Base-by-base conservation (phyloP, 2,329 filamentous ascomycete genomes). In the Phaeosphaeriaceae sp. region DNA sequence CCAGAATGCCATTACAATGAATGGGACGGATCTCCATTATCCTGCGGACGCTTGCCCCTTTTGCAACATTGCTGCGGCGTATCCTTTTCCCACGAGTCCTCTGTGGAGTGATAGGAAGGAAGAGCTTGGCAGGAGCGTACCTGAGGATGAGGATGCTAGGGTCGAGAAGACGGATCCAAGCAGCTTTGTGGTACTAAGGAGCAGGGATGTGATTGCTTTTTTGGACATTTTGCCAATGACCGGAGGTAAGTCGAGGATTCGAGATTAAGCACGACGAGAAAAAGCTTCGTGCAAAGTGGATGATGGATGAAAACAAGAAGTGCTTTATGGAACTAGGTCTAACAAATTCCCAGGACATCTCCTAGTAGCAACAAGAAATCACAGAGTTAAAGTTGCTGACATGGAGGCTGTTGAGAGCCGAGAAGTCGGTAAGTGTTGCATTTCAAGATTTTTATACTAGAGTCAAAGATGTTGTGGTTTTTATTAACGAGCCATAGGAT, bases 141-240 rank as follows among this genome's bases (percentile, higher is more conserved):
- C 71, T 0, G 35, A n/a, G 2, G 62, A 70, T 4, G 55, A 56
- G 0, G 64, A 63, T 12, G 56, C 61, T 15, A 48, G 65, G 13
- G 53, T 67, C 33, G 55, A 64, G 42, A 63, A 63, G 56, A 66
- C 75, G 53, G 48, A 61, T 64, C 66, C 74, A 59, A 72, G 73
- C 56, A 74, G 71, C 43, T 77, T 83, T 63, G 68, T 97, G 23
- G 83, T 97, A 26, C 83, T 97, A 50, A 90, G 89, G 2, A 94
- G 90, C 1, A 85, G 85, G 1, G 73, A 86, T 53, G 84, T 94
- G 21, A 77, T 97, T 55, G 92, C 92, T 34, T 97, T 97, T 75
- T 82, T 97, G 62, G 93, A 97, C 76, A 96, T 97, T 66, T 83
- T 95, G 78, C 94, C 94, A 1, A 84, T 97, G 42, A 88, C 89